phyloP scores from a whole-genome alignment of 164 flowering plant species.

The Vitis vinifera region ASM3070453v1 NC_081822.1:7793501-7794000 shows the following conservation, averaged over 20 bases:
- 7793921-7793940: constrained; percentile 76
- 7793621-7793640: background rate
- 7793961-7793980: constrained; percentile 64
- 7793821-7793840: background rate
- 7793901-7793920: background rate
- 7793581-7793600: background rate
- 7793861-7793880: background rate
- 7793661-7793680: background rate
- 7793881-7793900: background rate
- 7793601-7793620: background rate
- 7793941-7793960: constrained; percentile 68
- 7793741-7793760: background rate
- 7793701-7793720: background rate
- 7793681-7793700: background rate
- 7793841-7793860: background rate
- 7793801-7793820: background rate
- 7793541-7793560: too few species aligned
- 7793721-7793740: background rate
- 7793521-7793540: too few species aligned
- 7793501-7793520: too few species aligned
- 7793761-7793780: too few species aligned
- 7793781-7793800: background rate
- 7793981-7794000: constrained; percentile 79
- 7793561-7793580: too few species aligned
- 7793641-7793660: background rate